phyloP scores from a whole-genome alignment of 345 rosid genomes.

The Balakata baccata region DNA sequence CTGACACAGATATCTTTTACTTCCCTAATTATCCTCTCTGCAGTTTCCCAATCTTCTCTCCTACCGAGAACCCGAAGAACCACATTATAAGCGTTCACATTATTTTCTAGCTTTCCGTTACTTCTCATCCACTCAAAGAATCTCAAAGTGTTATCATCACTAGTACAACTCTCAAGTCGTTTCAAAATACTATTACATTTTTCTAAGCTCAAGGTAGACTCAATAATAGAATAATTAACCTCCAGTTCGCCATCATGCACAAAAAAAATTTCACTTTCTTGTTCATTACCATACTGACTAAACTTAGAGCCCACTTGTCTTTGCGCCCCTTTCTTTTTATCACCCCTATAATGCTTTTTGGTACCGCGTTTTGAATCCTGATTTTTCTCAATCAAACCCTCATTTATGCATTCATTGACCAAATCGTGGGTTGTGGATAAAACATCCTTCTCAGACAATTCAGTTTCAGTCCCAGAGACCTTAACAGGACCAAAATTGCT shows the following conservation, averaged over 20 bases:
- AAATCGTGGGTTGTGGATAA: slow-evolving; percentile 19
- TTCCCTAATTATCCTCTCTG: slow-evolving; percentile 51
- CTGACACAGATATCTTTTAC: slow-evolving; percentile 28
- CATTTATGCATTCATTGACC: slow-evolving; percentile 13
- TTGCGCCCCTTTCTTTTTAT: slow-evolving; percentile 29
- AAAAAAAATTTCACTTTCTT: slow-evolving; percentile 35
- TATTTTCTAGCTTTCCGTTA: slow-evolving; percentile 55
- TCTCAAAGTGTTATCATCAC: slow-evolving; percentile 48
- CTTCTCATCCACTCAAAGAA: slow-evolving; percentile 85
- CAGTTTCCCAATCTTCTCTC: slow-evolving; percentile 73
- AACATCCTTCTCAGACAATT: slow-evolving; percentile 26
- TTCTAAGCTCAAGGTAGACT: slow-evolving; percentile 46
- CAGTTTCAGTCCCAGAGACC: slow-evolving; percentile 41
- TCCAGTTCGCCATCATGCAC: slow-evolving; percentile 44
- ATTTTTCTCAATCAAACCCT: slow-evolving; percentile 24
- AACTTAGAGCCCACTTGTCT: slow-evolving; percentile 34
- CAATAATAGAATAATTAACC: slow-evolving; percentile 47
- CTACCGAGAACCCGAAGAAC: slow-evolving; percentile 70
- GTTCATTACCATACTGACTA: slow-evolving; percentile 25
- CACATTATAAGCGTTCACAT: slow-evolving; percentile 59
- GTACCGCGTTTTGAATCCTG: slow-evolving; percentile 19
- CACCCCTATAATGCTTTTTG: slow-evolving; percentile 16
- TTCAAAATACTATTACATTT: slow-evolving; percentile 60
- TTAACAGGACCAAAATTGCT: slow-evolving; percentile 35
- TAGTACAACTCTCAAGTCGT: slow-evolving; percentile 52